Evolutionary conservation across 2,329 filamentous ascomycete species (phyloP).

Genomic region (Dactylonectria macrodidyma): DNA sequence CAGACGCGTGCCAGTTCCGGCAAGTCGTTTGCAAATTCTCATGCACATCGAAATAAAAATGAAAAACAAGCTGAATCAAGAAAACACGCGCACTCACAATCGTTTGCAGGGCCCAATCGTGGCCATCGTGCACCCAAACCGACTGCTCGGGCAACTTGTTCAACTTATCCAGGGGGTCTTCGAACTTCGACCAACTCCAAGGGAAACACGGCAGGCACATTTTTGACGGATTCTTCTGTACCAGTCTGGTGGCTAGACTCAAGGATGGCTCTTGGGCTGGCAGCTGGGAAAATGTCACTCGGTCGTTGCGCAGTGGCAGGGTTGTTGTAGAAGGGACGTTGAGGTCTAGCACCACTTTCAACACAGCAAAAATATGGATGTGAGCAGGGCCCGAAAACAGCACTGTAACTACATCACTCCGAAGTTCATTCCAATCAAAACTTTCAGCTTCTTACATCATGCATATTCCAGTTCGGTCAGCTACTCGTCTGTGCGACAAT

Average conservation of each 20-base stretch:
- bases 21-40: background rate
- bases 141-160: conserved; percentile 58
- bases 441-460: background rate
- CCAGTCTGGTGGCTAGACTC: background rate
- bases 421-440: background rate
- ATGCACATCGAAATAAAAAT: background rate
- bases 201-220: conserved; percentile 72
- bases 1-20: background rate
- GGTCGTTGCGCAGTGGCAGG: background rate
- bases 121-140: conserved; percentile 58
- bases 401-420: background rate
- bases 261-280: background rate
- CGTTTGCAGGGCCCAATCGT: conserved; percentile 55
- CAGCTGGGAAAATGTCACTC: background rate
- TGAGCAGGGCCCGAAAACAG: background rate
- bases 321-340: conserved; percentile 23
- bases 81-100: conserved; percentile 52
- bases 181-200: conserved; percentile 64
- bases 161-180: conserved; percentile 55
- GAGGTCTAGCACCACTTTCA: background rate
- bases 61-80: conserved; percentile 9
- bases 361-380: background rate
- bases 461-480: background rate
- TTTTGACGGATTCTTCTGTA: background rate
- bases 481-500: background rate